Base-by-base conservation (phyloP, 106 monocot genomes). In the Ottelia alismoides region DNA sequence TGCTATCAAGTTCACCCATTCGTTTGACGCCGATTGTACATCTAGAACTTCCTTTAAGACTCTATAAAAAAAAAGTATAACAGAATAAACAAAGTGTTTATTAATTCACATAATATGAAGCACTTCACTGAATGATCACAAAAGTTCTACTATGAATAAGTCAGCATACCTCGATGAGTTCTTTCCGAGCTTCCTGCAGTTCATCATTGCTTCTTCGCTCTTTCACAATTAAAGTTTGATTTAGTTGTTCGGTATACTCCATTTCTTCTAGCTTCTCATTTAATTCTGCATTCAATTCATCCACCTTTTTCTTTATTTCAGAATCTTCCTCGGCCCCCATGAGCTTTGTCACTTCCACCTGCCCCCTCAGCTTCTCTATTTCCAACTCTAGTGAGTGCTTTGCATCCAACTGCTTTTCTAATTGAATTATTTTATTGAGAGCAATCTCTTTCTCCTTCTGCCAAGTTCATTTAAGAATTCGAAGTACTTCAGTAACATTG, bases 381-480 rank as follows among this genome's bases (percentile, higher is more conserved):
- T 93, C 92, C 46, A 80, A 57, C 58, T 93, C 83, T 2, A 93
- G 64, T 30, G 80, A 74, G 57, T 93, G 92, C 32, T 83, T 93
- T 47, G 73, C 79, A 70, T 83, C 87, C n/a, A 83, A 22, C 30
- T 93, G 80, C 66, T 73, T 83, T 58, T 93, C 83, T 28, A 93
- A 55, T 22, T 78, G 51, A 22, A 93, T 31, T 55, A 78, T 78
- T 65, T 70, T 87, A 20, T 75, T 73, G 14, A 83, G 66, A 25
- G 76, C 67, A 59, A 66, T 67, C 58, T 83, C 87, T 50, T 83
- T 87, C 62, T 93, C 87, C 45, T 60, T 78, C 92, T 87, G 68
- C 53, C 17, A 20, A 50, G 22, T 35, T 24, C 51, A 22, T 22
- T 17, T 40, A 6, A 28, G 21, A 6, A 19, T 23, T 55, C 56